These are phyloP conservation scores for Dictyostelium discoideum DNA, from an alignment of 78 protist genomes.

Conservation along the genomic window DNA sequence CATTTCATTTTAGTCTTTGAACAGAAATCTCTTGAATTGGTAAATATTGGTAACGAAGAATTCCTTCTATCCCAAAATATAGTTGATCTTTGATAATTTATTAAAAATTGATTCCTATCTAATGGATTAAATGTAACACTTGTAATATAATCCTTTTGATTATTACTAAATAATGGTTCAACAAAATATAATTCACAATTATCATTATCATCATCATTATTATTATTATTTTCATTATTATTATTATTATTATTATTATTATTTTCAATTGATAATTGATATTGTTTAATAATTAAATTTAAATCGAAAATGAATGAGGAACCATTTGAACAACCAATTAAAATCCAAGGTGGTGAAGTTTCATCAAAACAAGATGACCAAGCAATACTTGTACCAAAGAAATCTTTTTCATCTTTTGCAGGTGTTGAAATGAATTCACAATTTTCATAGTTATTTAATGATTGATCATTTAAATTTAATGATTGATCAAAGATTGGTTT, in stretches of 20 bases:
- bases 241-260: not conserved
- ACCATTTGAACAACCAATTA: conserved; percentile 51
- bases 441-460: not conserved
- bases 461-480: not conserved
- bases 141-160: not conserved
- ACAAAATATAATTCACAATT: not conserved
- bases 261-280: not conserved
- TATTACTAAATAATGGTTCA: conserved; percentile 3
- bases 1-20: not conserved
- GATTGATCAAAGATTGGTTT: conserved; percentile 21
- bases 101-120: conserved; percentile 10
- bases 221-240: not conserved
- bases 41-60: not conserved
- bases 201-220: not conserved
- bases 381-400: not conserved
- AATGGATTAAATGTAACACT: conserved; percentile 10
- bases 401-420: conserved; percentile 4
- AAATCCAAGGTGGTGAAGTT: not conserved
- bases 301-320: not conserved
- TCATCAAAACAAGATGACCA: conserved; percentile 6
- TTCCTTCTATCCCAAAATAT: conserved; percentile 36
- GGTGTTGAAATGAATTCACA: not conserved
- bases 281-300: not conserved
- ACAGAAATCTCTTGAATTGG: not conserved
- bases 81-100: not conserved